Evolutionary conservation across 1,139 yeast genomes (phyloP).

Genomic region (Pichia sp.): DNA sequence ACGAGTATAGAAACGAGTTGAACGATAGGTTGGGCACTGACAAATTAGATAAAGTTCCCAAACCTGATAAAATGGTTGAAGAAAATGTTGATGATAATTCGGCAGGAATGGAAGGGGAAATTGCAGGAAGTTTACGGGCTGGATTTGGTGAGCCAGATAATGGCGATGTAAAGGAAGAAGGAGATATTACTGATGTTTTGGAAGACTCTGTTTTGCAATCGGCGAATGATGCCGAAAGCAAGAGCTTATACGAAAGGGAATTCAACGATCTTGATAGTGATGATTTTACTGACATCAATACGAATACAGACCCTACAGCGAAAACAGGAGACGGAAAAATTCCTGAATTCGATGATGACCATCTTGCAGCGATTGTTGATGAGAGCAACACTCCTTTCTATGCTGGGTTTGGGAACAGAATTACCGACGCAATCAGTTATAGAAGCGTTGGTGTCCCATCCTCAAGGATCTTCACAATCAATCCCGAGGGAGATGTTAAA

Average conservation of each 20-base stretch:
- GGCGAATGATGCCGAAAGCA: too few species aligned
- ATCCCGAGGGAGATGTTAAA: constrained; percentile 95
- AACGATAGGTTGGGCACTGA: constrained; percentile 5
- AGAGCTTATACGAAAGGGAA: not conserved
- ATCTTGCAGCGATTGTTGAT: constrained; percentile 7
- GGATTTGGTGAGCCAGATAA: too few species aligned
- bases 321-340: not conserved
- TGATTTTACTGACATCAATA: constrained; percentile 21
- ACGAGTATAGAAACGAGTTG: constrained; percentile 2
- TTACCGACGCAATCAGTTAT: constrained; percentile 95
- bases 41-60: constrained; percentile 3
- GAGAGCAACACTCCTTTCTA: constrained; percentile 65
- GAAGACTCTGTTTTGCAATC: too few species aligned
- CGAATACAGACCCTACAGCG: constrained; percentile 12
- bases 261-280: constrained; percentile 6
- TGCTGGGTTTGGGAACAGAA: constrained; percentile 97
- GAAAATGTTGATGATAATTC: not conserved
- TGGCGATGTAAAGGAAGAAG: too few species aligned
- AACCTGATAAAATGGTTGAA: constrained; percentile 2
- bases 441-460: constrained; percentile 93
- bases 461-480: constrained; percentile 91
- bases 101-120: not conserved
- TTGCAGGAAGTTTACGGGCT: too few species aligned
- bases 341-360: constrained; percentile 3
- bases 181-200: too few species aligned